A percentile compares a stretch with the other conserved stretches of the same genome.
Evolutionary conservation across 2,329 filamentous ascomycete genomes (phyloP).

Genomic region (Peltaster fructicola): DNA sequence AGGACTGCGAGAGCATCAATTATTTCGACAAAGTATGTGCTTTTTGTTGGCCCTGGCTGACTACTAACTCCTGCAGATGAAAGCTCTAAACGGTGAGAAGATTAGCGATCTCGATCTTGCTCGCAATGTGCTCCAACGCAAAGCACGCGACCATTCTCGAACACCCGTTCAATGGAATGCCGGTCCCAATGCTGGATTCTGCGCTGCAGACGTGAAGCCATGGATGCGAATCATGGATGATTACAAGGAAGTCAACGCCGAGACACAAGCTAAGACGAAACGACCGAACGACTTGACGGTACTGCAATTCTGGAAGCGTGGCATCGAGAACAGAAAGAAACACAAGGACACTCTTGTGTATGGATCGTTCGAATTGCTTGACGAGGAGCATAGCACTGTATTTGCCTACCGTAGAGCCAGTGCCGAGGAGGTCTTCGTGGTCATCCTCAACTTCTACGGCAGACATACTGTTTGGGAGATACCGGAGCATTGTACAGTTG

Average conservation of each 20-base stretch:
- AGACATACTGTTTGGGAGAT: constrained; percentile 17
- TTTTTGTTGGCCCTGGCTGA: constrained; percentile 2
- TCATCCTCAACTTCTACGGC: constrained; percentile 20
- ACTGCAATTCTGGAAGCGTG: constrained; percentile 42
- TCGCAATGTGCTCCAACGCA: constrained; percentile 36
- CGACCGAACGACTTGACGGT: constrained; percentile 26
- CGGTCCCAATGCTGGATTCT: constrained; percentile 43
- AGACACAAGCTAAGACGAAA: constrained; percentile 26
- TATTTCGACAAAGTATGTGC: constrained; percentile 29
- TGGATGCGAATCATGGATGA: constrained; percentile 45
- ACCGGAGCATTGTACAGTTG: constrained; percentile 14
- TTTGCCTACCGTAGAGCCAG: constrained; percentile 29
- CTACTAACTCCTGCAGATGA: constrained; percentile 12
- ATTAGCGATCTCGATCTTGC: constrained; percentile 26
- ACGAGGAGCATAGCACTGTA: constrained; percentile 35
- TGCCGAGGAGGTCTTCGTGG: constrained; percentile 15
- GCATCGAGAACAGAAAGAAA: constrained; percentile 36
- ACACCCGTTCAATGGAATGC: constrained; percentile 50
- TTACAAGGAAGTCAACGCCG: constrained; percentile 38
- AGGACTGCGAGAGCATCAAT: constrained; percentile 37
- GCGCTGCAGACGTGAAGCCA: constrained; percentile 29
- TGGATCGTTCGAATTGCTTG: constrained; percentile 38
- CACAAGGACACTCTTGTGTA: constrained; percentile 43
- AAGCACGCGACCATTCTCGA: constrained; percentile 49
- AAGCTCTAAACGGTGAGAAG: constrained; percentile 21